phyloP scores from a whole-genome alignment of 768 basidiomycete genomes.

The Fistulinella prunicolor region DNA sequence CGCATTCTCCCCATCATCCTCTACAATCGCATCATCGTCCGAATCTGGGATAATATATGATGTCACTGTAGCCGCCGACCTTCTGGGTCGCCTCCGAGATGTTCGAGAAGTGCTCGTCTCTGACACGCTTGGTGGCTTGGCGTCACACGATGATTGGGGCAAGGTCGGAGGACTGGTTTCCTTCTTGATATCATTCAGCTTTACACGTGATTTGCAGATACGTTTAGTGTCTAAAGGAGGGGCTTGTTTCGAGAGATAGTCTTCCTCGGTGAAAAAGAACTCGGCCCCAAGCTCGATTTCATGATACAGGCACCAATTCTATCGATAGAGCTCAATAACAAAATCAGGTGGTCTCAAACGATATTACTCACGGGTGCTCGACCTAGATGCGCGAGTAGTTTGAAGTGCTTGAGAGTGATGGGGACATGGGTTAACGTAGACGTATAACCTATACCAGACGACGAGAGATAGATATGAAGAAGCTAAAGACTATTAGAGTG shows the following conservation, averaged over 20 bases:
- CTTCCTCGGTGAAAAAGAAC: conserved; percentile 68
- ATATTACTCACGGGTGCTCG: conserved; percentile 50
- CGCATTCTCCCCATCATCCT: conserved; percentile 36
- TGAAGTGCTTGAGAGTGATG: conserved; percentile 73
- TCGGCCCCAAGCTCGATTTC: conserved; percentile 64
- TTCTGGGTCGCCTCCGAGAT: conserved; percentile 55
- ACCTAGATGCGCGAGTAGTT: conserved; percentile 68
- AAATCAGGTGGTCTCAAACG: neutral
- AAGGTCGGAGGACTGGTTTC: conserved; percentile 36
- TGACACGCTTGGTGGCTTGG: conserved; percentile 1
- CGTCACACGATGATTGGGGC: conserved; percentile 22
- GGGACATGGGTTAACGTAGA: conserved; percentile 47
- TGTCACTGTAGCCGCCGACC: conserved; percentile 51
- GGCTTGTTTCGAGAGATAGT: conserved; percentile 50
- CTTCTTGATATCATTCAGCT: conserved; percentile 38
- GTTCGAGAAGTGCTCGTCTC: conserved; percentile 22
- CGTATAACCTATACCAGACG: conserved; percentile 20
- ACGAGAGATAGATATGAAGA: conserved; percentile 44
- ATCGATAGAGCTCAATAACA: conserved; percentile 2
- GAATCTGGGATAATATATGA: conserved; percentile 70
- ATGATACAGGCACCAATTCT: conserved; percentile 56
- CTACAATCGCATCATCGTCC: conserved; percentile 59
- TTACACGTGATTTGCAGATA: conserved; percentile 23
- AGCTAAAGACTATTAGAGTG: conserved; percentile 37
- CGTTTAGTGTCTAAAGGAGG: conserved; percentile 23